phyloP scores from a whole-genome alignment of 257 asterid genomes.

The Solanum appendiculatum region DNA sequence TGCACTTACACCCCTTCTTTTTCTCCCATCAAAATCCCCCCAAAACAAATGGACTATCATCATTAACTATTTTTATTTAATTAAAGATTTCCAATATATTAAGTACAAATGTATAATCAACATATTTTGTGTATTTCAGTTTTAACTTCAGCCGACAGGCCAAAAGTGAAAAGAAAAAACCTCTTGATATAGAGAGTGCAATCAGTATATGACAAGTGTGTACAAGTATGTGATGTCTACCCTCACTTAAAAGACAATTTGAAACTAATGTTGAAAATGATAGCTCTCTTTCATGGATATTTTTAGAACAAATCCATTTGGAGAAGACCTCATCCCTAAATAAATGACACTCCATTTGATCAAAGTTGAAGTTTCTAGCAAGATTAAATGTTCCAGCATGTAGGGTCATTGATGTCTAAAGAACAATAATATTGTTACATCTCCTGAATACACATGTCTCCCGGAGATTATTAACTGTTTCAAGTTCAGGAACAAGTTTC shows the following conservation, averaged over 20 bases:
- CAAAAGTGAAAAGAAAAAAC: background rate
- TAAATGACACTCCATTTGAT: background rate
- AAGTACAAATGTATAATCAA: background rate
- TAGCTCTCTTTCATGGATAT: background rate
- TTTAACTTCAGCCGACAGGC: background rate
- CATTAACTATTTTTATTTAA: no score
- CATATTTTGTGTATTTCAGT: background rate
- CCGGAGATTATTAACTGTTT: background rate
- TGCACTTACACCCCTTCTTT: slow-evolving; percentile 5
- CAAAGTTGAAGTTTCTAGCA: background rate
- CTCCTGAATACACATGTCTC: background rate
- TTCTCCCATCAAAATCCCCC: background rate
- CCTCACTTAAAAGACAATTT: background rate
- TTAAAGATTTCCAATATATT: background rate
- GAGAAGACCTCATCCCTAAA: background rate
- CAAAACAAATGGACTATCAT: background rate
- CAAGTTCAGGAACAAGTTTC: background rate
- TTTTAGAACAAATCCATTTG: background rate
- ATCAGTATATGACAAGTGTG: background rate
- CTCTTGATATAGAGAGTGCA: background rate
- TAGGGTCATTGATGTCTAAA: background rate
- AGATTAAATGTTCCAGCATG: background rate
- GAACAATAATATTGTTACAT: background rate
- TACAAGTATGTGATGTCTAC: background rate
- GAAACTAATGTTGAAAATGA: background rate